Conservation (phyloP, 2,329 filamentous ascomycete species). For the Aureobasidium subglaciale region DNA sequence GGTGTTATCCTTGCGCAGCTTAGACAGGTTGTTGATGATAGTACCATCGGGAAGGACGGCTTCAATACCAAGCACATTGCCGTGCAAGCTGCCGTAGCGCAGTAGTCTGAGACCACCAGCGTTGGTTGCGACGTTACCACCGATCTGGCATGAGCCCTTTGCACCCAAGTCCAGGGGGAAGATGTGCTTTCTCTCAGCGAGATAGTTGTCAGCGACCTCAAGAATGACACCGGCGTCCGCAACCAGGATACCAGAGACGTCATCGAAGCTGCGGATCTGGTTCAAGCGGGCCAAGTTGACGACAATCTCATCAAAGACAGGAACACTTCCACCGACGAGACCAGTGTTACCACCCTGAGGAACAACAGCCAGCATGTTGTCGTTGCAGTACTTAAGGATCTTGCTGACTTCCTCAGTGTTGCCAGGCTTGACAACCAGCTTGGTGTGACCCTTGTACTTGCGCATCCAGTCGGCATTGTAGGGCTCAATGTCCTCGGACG, state of each 20-base stretch:
- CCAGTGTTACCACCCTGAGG: conserved; percentile 97
- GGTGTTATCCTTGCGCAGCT: conserved; percentile 94
- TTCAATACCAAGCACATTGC: conserved; percentile 85
- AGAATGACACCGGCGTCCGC: conserved; percentile 87
- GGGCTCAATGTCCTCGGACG: conserved; percentile 72
- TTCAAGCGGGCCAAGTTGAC: conserved; percentile 89
- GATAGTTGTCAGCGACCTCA: conserved; percentile 77
- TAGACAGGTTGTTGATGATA: conserved; percentile 80
- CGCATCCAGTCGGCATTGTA: conserved; percentile 99
- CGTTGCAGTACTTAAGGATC: conserved; percentile 91
- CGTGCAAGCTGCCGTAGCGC: conserved; percentile 89
- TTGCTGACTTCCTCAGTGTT: conserved; percentile 83
- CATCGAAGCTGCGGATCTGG: conserved; percentile 82
- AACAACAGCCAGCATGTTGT: conserved; percentile 83
- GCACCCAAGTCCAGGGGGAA: conserved; percentile 97
- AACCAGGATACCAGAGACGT: conserved; percentile 83
- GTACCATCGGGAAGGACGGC: conserved; percentile 91
- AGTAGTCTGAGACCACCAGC: conserved; percentile 85
- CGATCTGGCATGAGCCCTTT: conserved; percentile 94
- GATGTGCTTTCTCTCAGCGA: conserved; percentile 76
- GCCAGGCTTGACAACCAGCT: conserved; percentile 77
- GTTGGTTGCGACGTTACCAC: conserved; percentile 93
- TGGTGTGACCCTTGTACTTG: conserved; percentile 89
- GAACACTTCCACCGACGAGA: conserved; percentile 88
- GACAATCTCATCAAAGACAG: conserved; percentile 97